phyloP scores from a whole-genome alignment of 257 asterid species.

The Gynochthodes officinalis region DNA sequence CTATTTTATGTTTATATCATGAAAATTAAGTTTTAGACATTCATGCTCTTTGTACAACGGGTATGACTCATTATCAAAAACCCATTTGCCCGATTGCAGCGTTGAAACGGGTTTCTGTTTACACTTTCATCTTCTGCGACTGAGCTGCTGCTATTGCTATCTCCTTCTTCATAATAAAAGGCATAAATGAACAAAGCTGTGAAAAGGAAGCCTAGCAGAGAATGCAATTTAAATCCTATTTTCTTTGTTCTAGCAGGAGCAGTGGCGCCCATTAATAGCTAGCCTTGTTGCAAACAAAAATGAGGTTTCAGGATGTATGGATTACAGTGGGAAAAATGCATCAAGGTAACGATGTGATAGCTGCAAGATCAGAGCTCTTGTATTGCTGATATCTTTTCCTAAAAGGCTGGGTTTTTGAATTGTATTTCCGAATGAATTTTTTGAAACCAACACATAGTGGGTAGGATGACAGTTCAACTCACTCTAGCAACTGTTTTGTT shows the following conservation, averaged over 20 bases:
- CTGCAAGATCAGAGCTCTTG: no score
- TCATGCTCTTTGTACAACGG: conserved; percentile 63
- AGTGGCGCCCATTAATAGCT: neutral
- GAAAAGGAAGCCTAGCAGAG: neutral
- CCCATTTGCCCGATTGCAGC: conserved; percentile 63
- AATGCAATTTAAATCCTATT: neutral
- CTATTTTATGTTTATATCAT: no score
- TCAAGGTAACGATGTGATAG: no score
- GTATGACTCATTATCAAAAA: conserved; percentile 35
- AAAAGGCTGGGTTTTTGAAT: no score
- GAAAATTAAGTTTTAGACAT: no score
- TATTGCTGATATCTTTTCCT: no score
- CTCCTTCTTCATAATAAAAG: neutral
- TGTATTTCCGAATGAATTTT: no score
- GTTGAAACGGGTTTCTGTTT: neutral
- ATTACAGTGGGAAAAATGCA: no score
- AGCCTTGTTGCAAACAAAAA: neutral
- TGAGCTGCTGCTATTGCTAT: neutral
- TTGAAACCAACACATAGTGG: no score
- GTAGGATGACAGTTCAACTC: no score
- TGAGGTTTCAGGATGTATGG: neutral
- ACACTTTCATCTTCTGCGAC: neutral
- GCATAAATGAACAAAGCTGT: neutral
- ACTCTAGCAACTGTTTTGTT: no score
- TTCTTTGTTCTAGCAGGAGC: neutral